A percentile compares a stretch with the other conserved stretches of the same genome.
These are phyloP conservation scores for Abrus precatorius DNA, from an alignment of 306 rosid species.

Conservation along the genomic window DNA sequence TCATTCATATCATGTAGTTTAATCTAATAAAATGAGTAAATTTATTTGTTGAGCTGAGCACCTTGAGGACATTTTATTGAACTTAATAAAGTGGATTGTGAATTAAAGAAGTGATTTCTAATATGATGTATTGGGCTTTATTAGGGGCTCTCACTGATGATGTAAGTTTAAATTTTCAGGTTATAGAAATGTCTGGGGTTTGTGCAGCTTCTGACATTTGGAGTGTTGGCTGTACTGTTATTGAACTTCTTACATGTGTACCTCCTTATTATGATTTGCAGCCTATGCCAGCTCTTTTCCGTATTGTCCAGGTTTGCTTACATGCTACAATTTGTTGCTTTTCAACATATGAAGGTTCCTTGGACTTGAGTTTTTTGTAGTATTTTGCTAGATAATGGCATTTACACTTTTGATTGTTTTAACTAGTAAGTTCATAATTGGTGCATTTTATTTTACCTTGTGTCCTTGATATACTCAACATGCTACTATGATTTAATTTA, in stretches of 20 bases:
- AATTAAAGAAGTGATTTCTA: slow-evolving; percentile 28
- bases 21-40: slow-evolving; percentile 9
- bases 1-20: slow-evolving; percentile 35
- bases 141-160: slow-evolving; percentile 40
- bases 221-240: slow-evolving; percentile 99
- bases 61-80: slow-evolving; percentile 29
- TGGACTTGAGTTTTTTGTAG: slow-evolving; percentile 18
- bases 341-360: slow-evolving; percentile 28
- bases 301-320: slow-evolving; percentile 89
- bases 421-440: slow-evolving; percentile 7
- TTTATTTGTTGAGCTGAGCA: slow-evolving; percentile 30
- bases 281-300: slow-evolving; percentile 99
- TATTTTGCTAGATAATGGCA: slow-evolving; percentile 31
- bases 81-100: slow-evolving; percentile 27
- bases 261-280: slow-evolving; percentile 99
- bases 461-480: slow-evolving; percentile 40
- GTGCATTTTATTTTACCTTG: slow-evolving; percentile 34
- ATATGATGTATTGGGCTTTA: slow-evolving; percentile 40
- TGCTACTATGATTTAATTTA: slow-evolving; percentile 16
- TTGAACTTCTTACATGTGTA: slow-evolving; percentile 95
- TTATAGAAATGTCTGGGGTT: slow-evolving; percentile 99
- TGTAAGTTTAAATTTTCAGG: slow-evolving; percentile 66
- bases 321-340: slow-evolving; percentile 2
- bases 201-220: slow-evolving; percentile 99
- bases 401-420: slow-evolving; percentile 25